Evolutionary conservation across 2,329 filamentous ascomycete genomes (phyloP).

Genomic region (Furcasterigmium furcatum): DNA sequence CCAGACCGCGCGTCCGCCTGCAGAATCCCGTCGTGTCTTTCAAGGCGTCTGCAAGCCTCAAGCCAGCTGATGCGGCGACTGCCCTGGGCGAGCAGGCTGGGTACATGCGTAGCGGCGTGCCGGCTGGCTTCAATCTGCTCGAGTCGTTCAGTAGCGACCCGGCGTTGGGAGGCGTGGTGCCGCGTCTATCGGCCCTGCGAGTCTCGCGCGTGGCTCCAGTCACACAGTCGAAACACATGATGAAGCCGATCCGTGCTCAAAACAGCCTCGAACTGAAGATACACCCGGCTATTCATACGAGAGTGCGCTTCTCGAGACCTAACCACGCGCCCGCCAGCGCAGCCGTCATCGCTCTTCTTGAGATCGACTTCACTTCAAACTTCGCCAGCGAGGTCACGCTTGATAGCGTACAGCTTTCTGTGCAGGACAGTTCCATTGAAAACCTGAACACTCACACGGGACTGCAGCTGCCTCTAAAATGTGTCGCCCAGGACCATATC

Average conservation of each 20-base stretch:
- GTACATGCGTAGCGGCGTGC: constrained; percentile 66
- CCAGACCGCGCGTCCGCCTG: constrained; percentile 60
- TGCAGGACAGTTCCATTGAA: constrained; percentile 57
- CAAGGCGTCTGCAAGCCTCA: constrained; percentile 57
- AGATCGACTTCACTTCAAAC: constrained; percentile 70
- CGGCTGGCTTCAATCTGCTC: constrained; percentile 73
- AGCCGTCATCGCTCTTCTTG: constrained; percentile 66
- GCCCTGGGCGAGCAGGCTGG: constrained; percentile 43
- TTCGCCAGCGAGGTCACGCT: constrained; percentile 65
- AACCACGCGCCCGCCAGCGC: constrained; percentile 54
- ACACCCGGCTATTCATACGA: constrained; percentile 67
- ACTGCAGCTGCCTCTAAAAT: constrained; percentile 53
- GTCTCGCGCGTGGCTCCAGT: constrained; percentile 72
- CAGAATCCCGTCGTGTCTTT: constrained; percentile 67
- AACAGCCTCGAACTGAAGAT: constrained; percentile 61
- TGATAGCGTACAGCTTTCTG: constrained; percentile 52
- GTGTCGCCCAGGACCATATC: constrained; percentile 70
- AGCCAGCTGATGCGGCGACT: constrained; percentile 41
- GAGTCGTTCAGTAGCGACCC: constrained; percentile 69
- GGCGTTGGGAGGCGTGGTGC: constrained; percentile 56
- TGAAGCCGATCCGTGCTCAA: constrained; percentile 62
- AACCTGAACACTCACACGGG: constrained; percentile 50
- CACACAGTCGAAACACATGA: constrained; percentile 57
- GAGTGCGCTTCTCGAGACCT: constrained; percentile 68
- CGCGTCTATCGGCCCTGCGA: constrained; percentile 68